These are phyloP conservation scores for Rhododendron williamsianum DNA, from an alignment of 148 eudicot species.

Conservation along the genomic window DNA sequence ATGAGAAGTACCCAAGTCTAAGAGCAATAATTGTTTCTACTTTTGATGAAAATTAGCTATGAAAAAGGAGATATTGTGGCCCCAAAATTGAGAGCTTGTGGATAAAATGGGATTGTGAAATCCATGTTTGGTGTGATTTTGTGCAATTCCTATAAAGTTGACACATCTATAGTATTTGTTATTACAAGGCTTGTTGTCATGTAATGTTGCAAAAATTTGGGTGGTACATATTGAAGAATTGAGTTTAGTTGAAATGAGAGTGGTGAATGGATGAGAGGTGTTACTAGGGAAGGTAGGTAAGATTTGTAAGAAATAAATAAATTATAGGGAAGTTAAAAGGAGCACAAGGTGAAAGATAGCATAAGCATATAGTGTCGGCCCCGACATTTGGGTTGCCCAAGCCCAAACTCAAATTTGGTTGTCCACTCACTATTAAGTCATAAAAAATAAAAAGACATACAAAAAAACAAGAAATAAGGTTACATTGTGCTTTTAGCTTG, in stretches of 20 bases:
- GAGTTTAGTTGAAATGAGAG: background rate
- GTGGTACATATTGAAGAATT: background rate
- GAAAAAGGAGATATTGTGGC: background rate
- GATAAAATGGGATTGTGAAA: background rate
- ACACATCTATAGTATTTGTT: background rate
- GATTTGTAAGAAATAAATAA: background rate
- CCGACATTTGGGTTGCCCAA: too few relatives aligned
- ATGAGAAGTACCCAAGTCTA: background rate
- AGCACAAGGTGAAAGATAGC: background rate
- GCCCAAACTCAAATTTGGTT: too few relatives aligned
- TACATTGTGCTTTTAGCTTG: too few relatives aligned
- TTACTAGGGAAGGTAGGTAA: background rate
- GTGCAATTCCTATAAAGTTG: background rate
- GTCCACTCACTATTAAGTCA: too few relatives aligned
- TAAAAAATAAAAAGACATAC: too few relatives aligned
- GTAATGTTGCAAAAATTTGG: background rate
- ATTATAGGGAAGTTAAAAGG: too few relatives aligned
- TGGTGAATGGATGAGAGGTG: background rate
- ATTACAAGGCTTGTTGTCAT: too few relatives aligned
- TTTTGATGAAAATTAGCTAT: background rate
- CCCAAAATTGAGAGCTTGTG: background rate
- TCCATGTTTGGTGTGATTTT: background rate
- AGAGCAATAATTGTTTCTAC: background rate
- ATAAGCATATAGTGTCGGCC: too few relatives aligned
- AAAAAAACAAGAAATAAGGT: too few relatives aligned